Evolutionary conservation across 2,329 filamentous ascomycete species (phyloP), one percentile per base, ranked within the genome.

Genomic region (Cordyceps javanica): DNA sequence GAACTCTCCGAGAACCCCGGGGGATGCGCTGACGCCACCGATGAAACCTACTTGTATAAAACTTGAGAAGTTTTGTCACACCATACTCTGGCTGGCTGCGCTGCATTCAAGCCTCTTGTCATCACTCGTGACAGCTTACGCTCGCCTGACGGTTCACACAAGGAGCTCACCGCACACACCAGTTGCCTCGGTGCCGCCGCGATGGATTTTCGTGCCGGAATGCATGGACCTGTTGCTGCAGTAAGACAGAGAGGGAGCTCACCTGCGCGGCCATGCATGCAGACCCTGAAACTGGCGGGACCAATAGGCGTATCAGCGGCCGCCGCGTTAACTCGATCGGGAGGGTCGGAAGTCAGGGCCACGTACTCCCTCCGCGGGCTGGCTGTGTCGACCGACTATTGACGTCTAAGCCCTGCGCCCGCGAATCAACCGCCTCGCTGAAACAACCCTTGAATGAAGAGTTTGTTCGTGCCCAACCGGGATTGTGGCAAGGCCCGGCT

Each of bases 221-320:
- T 26, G 45, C 34, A 57, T 28, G 44, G 54, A 26, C 19, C 26
- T 45, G 39, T 23, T 32, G 3, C 53, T 48, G 53, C 42, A 55
- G 53, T 55, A 14, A 48, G 53, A 55, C 36, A 42, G 13, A 48
- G 30, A 57, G 26, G 25, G 45, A 42, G 28, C 55, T 41, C 13
- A n/a, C 13, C 8, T n/a, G 34, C 16, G 19, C 13, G 19, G 19
- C 14, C 14, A 48, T 48, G 32, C 44, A 42, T 46, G 42, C 32
- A 39, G 53, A 41, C 54, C 45, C 45, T 56, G 54, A 56, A 56
- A 50, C 54, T 56, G 26, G 9, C 32, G 23, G n/a, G 26, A 34
- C 32, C 44, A 8, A 13, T 36, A 50, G 32, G 21, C 34, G 34
- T 36, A 13, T 36, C 34, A 38, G 41, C 21, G 25, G 26, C 21